Evolutionary conservation across 2,329 filamentous ascomycete genomes (phyloP), one percentile per base, ranked within the genome.

Genomic region (Periconia digitata): DNA sequence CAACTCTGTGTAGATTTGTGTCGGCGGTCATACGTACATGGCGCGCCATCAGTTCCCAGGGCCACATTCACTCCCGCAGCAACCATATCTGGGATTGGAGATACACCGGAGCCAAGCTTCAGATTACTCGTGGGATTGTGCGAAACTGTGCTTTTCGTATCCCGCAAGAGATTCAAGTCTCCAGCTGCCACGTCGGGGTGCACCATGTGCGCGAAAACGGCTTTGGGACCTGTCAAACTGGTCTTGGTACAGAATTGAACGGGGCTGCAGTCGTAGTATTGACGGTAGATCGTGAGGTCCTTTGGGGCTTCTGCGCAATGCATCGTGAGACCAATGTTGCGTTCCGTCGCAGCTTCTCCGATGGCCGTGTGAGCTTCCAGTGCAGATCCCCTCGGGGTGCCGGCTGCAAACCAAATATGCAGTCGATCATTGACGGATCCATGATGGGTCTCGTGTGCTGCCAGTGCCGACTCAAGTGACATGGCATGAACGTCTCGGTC

Each of bases 371-470:
- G 74, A 1, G 70, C 64, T 1, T 63, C 56, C 20, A 72, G 58
- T 1, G 71, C 56, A 8, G 72, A 72, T 52, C 77, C 76, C 44
- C 77, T 69, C 8, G 77, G 76, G 8, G 76, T 79, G 18, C 74
- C 72, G 8, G 72, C 72, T 1, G 76, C 73, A 42, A 76, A 72
- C 76, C 77, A 79, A 12, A 79, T 73, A 21, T 75, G 72, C 17
- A 79, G 64, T 1, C 76, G 70, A 39, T 71, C 70, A 51, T 73
- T 63, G 41, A 62, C 72, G 13, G 67, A 60, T 13, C 66, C 68
- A 44, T 66, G 55, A 46, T 66, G 53, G 15, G 46, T 49, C 36
- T 49, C 16, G 51, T 74, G 64, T 0, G 71, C 69, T 4, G 54
- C 44, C 6, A 74, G 54, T 22, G 69, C 67, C 12, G 64, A 61